These are phyloP conservation scores for Barnettozyma sp. DNA, from an alignment of 805 yeast species.

Conservation along the genomic window DNA sequence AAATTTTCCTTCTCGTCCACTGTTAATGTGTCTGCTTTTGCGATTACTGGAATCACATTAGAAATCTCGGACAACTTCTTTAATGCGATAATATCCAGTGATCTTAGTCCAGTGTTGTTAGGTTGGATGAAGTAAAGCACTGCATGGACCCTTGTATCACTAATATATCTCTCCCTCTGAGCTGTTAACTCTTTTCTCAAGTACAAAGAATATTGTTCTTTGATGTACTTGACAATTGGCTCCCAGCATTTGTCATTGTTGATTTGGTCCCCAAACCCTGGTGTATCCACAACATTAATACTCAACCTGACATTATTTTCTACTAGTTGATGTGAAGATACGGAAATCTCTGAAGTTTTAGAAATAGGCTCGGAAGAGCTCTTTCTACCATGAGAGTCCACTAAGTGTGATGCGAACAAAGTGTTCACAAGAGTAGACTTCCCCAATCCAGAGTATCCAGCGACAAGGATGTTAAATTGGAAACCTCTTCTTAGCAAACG, in stretches of 20 bases:
- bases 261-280: conserved; percentile 96
- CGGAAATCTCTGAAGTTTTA: conserved; percentile 80
- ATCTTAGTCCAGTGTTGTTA: conserved; percentile 75
- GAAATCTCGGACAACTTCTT: conserved; percentile 82
- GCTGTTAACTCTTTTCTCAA: conserved; percentile 93
- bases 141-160: conserved; percentile 90
- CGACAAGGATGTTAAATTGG: conserved; percentile 90
- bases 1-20: conserved; percentile 74
- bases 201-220: conserved; percentile 89
- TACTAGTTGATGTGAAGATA: conserved; percentile 57
- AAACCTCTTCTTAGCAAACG: conserved; percentile 88
- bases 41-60: conserved; percentile 79
- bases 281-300: conserved; percentile 89
- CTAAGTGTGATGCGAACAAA: conserved; percentile 75
- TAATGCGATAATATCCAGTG: conserved; percentile 75
- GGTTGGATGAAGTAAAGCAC: conserved; percentile 89
- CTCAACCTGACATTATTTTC: conserved; percentile 87
- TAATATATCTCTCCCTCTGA: conserved; percentile 74
- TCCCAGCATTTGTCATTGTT: conserved; percentile 96
- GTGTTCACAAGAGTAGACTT: conserved; percentile 90
- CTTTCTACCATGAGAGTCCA: conserved; percentile 67
- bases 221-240: conserved; percentile 86
- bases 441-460: conserved; percentile 91
- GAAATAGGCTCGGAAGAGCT: conserved; percentile 64
- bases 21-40: conserved; percentile 84